Evolutionary conservation across 441 rosid genomes (phyloP), one percentile per base, ranked within the genome.

Genomic region (Gossypium schwendimanii): DNA sequence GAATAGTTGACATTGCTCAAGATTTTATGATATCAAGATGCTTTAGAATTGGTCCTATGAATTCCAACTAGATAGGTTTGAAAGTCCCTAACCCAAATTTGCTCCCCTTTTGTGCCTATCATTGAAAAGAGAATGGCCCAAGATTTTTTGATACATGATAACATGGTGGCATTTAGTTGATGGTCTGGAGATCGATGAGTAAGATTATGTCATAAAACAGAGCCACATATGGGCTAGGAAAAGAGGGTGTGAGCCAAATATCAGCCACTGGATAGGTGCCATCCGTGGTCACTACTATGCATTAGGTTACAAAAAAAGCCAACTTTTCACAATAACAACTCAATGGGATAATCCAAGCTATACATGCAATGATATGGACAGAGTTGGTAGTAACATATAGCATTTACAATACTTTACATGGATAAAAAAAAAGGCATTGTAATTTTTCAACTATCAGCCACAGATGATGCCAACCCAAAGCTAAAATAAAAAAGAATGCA

Each of bases 401-500:
- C 6, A 15, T 65, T 6, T 14, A 14, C 1, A 45, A 6, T 6
- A 65, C 15, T 72, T 6, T 59, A 73, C 80, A 77, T 45, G 49
- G 23, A 47, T 41, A 41, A 11, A 45, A 17, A 26, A 7, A 14
- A 17, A 5, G 21, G 55, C 70, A 20, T 49, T 6, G 23, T 28
- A 31, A 15, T 15, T 1, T 47, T 50, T 15, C 20, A 92, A 55
- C 61, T 85, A 31, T 87, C 91, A 11, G 89, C 84, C 31, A 88
- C 81, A 2, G 86, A 81, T 47, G 94, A 74, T 74, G 41, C 68
- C 15, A 85, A 81, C 50, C 94, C 94, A 28, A 92, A 87, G 80
- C 50, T 36, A 64, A 94, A 88, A 68, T 81, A 87, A 63, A 94
- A 92, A 24, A 58, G 47, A n/a, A 92, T 91, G 86, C 99, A 94